phyloP scores from a whole-genome alignment of 2,329 filamentous ascomycete genomes.

The Cladosporium sp. region DNA sequence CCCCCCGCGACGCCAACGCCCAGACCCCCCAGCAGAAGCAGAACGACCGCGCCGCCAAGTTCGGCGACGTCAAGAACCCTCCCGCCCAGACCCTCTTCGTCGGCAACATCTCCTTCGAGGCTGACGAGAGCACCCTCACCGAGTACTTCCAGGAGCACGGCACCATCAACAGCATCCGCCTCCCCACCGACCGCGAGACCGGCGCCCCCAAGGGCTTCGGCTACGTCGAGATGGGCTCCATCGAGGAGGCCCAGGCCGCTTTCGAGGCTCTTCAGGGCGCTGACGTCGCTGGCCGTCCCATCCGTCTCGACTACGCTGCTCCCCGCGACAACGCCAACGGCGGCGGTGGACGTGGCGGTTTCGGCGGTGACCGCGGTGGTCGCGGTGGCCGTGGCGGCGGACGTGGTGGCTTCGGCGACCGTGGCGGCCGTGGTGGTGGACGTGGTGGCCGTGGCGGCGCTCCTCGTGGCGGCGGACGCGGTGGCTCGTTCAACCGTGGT shows the following conservation, averaged over 20 bases:
- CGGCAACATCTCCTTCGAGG: constrained; percentile 83
- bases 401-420: constrained; percentile 39
- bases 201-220: constrained; percentile 88
- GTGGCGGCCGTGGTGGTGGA: constrained; percentile 51
- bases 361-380: constrained; percentile 38
- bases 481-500: constrained; percentile 48
- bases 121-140: constrained; percentile 69
- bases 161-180: constrained; percentile 71
- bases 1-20: constrained; percentile 55
- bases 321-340: constrained; percentile 52
- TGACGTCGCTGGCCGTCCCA: constrained; percentile 66
- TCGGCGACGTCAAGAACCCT: constrained; percentile 73
- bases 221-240: constrained; percentile 76
- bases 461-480: constrained; percentile 49
- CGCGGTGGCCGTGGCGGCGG: constrained; percentile 33
- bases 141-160: constrained; percentile 70
- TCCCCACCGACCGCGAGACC: constrained; percentile 82
- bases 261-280: constrained; percentile 67
- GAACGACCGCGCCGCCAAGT: constrained; percentile 59
- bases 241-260: constrained; percentile 78
- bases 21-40: constrained; percentile 37
- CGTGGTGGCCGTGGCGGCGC: constrained; percentile 50
- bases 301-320: constrained; percentile 79
- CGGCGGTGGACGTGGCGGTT: constrained; percentile 42
- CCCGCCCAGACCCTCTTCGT: constrained; percentile 86